Evolutionary conservation across 768 basidiomycete genomes (phyloP).

Genomic region (Mycena latifolia): DNA sequence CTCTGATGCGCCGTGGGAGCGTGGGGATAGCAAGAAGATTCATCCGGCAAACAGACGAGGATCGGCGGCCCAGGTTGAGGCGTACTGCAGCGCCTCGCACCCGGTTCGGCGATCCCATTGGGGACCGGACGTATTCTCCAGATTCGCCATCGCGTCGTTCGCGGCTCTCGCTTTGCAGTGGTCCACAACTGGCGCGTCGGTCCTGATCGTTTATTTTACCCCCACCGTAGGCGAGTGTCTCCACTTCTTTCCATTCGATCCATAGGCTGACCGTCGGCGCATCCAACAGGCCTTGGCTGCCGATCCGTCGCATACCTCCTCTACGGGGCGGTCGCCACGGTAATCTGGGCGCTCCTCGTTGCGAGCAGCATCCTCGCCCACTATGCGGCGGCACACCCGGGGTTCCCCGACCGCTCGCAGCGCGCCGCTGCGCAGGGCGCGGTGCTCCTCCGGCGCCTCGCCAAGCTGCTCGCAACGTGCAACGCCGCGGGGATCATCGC

Average conservation of each 20-base stretch:
- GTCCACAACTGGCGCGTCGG: conserved; percentile 45
- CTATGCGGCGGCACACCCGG: conserved; percentile 16
- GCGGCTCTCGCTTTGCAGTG: conserved; percentile 47
- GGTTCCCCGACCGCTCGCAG: conserved; percentile 8
- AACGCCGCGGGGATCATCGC: conserved; percentile 44
- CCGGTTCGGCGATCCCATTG: conserved; percentile 24
- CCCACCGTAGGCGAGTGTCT: conserved; percentile 43
- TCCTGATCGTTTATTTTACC: conserved; percentile 43
- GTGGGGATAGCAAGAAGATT: neutral
- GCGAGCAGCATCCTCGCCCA: conserved; percentile 42
- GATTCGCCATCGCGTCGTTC: conserved; percentile 46
- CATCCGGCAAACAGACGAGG: conserved; percentile 13
- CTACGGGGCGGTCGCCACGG: conserved; percentile 44
- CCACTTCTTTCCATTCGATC: neutral
- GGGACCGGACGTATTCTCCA: conserved; percentile 39
- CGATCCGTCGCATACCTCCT: conserved; percentile 47
- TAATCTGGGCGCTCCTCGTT: conserved; percentile 46
- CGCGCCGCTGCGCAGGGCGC: conserved; percentile 22
- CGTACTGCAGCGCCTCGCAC: conserved; percentile 37
- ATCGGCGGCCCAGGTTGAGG: conserved; percentile 31
- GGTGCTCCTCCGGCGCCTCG: conserved; percentile 40
- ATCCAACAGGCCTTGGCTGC: conserved; percentile 43
- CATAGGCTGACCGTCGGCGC: too few species aligned
- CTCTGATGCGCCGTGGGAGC: conserved; percentile 15
- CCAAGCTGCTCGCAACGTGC: conserved; percentile 42